Conservation (phyloP, 1,284 basidiomycete genomes). For the Trichosporon sp. region DNA sequence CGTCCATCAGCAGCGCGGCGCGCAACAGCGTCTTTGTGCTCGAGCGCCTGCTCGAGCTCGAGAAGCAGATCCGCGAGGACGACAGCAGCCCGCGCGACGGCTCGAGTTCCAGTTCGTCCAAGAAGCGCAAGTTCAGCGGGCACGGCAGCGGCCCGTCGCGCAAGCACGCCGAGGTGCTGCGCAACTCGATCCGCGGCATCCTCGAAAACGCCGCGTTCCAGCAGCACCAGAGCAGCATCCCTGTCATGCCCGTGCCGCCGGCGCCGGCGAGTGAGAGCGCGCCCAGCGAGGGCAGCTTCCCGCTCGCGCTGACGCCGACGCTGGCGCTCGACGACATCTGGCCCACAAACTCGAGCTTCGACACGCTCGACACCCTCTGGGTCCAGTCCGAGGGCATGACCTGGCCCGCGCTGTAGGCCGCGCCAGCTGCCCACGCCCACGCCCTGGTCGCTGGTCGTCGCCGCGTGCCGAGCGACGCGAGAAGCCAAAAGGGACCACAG, state of each 20-base stretch:
- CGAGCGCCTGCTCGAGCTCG: conserved; percentile 16
- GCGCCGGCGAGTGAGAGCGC: neutral
- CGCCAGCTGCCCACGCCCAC: neutral
- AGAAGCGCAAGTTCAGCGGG: neutral
- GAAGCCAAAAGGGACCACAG: too few relatives aligned
- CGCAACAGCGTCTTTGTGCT: conserved; percentile 21
- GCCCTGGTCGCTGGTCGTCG: too few relatives aligned
- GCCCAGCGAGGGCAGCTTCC: neutral
- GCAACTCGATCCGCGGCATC: neutral
- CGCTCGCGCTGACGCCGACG: neutral
- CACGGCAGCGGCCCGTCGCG: neutral
- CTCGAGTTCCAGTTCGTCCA: neutral
- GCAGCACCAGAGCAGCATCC: neutral
- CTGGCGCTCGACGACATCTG: conserved; percentile 1
- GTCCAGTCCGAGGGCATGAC: neutral
- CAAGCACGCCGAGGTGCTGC: neutral
- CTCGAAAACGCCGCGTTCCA: neutral
- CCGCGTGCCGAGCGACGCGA: neutral
- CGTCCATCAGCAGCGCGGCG: conserved; percentile 7
- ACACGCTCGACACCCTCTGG: conserved; percentile 1
- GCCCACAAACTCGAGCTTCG: neutral
- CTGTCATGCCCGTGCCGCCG: neutral
- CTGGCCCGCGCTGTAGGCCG: neutral
- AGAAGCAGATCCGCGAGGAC: neutral
- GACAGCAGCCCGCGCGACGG: neutral